These are phyloP conservation scores for Chamaecrista fasciculata DNA, from an alignment of 306 rosid genomes.

Conservation along the genomic window DNA sequence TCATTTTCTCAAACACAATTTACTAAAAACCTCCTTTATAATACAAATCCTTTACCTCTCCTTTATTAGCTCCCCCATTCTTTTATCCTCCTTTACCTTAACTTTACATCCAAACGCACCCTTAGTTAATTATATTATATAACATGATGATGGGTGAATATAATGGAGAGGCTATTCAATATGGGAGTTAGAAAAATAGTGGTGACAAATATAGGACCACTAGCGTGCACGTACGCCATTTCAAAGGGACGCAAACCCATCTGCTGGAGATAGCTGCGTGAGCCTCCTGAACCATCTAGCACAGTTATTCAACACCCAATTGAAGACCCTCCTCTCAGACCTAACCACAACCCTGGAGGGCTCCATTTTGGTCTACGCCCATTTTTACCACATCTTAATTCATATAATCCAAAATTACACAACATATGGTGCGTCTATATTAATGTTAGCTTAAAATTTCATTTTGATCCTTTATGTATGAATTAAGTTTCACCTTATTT, in stretches of 20 bases:
- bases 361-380: slow-evolving; percentile 55
- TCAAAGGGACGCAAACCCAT: slow-evolving; percentile 52
- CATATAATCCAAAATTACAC: slow-evolving; percentile 51
- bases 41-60: too few species aligned
- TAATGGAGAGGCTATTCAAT: slow-evolving; percentile 55
- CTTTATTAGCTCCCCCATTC: too few species aligned
- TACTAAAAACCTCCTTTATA: too few species aligned
- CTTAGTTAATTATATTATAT: too few species aligned
- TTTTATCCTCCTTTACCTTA: too few species aligned
- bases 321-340: slow-evolving; percentile 52
- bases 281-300: slow-evolving; percentile 48
- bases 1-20: too few species aligned
- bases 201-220: slow-evolving; percentile 64
- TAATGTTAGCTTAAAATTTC: too few species aligned
- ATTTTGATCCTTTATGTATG: too few species aligned
- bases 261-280: slow-evolving; percentile 44
- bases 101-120: too few species aligned
- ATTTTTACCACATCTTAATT: slow-evolving; percentile 48
- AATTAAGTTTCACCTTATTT: too few species aligned
- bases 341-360: slow-evolving; percentile 37
- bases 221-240: slow-evolving; percentile 68
- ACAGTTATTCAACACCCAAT: slow-evolving; percentile 38
- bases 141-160: too few species aligned
- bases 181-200: slow-evolving; percentile 57
- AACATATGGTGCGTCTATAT: too few species aligned